phyloP scores from a whole-genome alignment of 2,329 filamentous ascomycete genomes.

The Ceratocystis destructans region DNA sequence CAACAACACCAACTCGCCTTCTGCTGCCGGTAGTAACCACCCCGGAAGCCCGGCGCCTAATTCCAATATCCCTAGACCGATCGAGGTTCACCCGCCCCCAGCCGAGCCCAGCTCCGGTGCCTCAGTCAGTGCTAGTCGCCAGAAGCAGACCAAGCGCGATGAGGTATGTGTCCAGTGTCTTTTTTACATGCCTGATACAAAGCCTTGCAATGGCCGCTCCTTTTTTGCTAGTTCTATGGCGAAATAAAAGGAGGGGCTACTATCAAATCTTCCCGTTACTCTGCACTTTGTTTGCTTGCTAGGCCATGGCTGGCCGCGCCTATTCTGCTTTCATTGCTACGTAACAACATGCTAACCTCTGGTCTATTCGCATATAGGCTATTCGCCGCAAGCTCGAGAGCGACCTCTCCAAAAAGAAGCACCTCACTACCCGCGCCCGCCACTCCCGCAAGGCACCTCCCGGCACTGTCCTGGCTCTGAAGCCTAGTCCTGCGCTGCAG shows the following conservation, averaged over 20 bases:
- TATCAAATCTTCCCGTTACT: background rate
- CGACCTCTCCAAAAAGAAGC: constrained; percentile 95
- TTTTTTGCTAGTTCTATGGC: background rate
- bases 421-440: constrained; percentile 60
- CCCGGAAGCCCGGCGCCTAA: constrained; percentile 45
- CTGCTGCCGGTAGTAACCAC: constrained; percentile 22
- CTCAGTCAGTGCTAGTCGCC: constrained; percentile 79
- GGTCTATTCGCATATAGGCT: constrained; percentile 43
- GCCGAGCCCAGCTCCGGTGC: constrained; percentile 39
- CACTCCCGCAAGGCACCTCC: constrained; percentile 87
- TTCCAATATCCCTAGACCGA: constrained; percentile 60
- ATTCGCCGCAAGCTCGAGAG: constrained; percentile 95
- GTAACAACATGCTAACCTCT: constrained; percentile 15
- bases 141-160: constrained; percentile 95
- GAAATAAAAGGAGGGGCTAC: background rate
- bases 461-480: constrained; percentile 86
- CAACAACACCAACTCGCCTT: constrained; percentile 10
- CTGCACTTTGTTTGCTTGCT: background rate
- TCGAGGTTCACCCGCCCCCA: constrained; percentile 45
- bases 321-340: background rate
- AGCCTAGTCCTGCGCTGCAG: constrained; percentile 89
- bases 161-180: constrained; percentile 52
- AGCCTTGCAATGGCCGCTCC: background rate
- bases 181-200: background rate
- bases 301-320: background rate